phyloP scores from a whole-genome alignment of 1,139 yeast genomes.

The Hansenula lynferdii region DNA sequence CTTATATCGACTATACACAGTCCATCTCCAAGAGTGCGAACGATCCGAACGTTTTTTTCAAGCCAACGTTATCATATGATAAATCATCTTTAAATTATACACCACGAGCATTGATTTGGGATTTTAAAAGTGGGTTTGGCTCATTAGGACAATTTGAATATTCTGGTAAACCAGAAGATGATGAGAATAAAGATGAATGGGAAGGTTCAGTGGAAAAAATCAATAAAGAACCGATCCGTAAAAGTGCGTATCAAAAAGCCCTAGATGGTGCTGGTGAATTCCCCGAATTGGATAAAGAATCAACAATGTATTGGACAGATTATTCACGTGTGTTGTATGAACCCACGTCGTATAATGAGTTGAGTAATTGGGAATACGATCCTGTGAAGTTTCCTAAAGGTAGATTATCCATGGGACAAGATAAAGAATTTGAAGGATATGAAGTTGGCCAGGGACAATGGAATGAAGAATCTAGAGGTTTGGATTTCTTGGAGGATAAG shows the following conservation, averaged over 20 bases:
- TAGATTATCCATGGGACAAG: conserved; percentile 19
- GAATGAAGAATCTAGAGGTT: conserved; percentile 25
- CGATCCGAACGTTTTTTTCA: conserved; percentile 42
- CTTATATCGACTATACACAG: conserved; percentile 49
- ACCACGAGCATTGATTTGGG: conserved; percentile 81
- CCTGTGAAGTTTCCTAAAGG: conserved; percentile 36
- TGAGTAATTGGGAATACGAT: conserved; percentile 54
- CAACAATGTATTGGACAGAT: conserved; percentile 77
- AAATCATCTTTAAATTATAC: conserved; percentile 53
- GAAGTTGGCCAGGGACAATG: conserved; percentile 49
- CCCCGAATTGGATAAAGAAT: conserved; percentile 32
- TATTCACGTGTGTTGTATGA: conserved; percentile 64
- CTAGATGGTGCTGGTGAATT: conserved; percentile 44
- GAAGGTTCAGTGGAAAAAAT: conserved; percentile 13
- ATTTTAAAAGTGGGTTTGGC: conserved; percentile 63
- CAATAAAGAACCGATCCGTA: conserved; percentile 30
- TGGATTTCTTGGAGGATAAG: conserved; percentile 50
- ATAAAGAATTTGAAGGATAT: conserved; percentile 33
- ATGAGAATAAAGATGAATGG: conserved; percentile 11
- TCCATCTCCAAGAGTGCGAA: conserved; percentile 28
- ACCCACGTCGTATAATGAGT: conserved; percentile 51
- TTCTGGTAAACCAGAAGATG: conserved; percentile 14
- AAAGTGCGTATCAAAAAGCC: conserved; percentile 56
- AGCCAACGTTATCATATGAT: conserved; percentile 33
- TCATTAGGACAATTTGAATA: conserved; percentile 52